A percentile compares a stretch with the other conserved stretches of the same genome.
These are phyloP conservation scores for Leishmania major DNA, from an alignment of 208 protist species.

Conservation along the genomic window DNA sequence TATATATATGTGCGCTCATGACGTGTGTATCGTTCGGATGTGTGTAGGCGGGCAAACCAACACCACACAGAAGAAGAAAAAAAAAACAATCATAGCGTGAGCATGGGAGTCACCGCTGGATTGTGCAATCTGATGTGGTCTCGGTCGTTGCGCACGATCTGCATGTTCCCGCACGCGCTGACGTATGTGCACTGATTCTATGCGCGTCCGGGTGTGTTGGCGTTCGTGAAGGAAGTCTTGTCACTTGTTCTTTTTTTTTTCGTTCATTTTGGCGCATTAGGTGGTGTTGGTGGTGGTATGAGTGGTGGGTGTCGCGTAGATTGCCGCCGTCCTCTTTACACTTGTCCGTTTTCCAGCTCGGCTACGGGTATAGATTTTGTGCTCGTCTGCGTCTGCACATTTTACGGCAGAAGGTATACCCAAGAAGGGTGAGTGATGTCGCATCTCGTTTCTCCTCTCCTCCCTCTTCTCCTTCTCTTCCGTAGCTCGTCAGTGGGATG, in stretches of 20 bases:
- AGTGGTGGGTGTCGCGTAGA: background rate
- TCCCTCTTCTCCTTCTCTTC: background rate
- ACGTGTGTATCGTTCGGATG: background rate
- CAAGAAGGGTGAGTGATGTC: background rate
- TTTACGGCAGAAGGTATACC: background rate
- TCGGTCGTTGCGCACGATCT: background rate
- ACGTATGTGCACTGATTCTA: background rate
- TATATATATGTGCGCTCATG: background rate
- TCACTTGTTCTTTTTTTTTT: background rate
- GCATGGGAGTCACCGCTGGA: background rate
- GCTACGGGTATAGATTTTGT: background rate
- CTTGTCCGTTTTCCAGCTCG: background rate
- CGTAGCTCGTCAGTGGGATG: background rate
- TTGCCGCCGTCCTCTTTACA: background rate
- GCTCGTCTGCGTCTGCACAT: background rate
- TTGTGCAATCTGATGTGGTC: background rate
- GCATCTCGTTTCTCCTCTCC: background rate
- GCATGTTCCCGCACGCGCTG: background rate
- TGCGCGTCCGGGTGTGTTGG: background rate
- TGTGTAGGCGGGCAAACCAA: background rate
- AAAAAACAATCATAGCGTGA: background rate
- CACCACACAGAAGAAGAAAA: too few species aligned
- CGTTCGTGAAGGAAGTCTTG: background rate
- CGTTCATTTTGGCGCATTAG: background rate
- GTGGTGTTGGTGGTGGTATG: background rate